Evolutionary conservation across 352 stramenopile genomes (phyloP).

Genomic region (Thraustotheca clavata): DNA sequence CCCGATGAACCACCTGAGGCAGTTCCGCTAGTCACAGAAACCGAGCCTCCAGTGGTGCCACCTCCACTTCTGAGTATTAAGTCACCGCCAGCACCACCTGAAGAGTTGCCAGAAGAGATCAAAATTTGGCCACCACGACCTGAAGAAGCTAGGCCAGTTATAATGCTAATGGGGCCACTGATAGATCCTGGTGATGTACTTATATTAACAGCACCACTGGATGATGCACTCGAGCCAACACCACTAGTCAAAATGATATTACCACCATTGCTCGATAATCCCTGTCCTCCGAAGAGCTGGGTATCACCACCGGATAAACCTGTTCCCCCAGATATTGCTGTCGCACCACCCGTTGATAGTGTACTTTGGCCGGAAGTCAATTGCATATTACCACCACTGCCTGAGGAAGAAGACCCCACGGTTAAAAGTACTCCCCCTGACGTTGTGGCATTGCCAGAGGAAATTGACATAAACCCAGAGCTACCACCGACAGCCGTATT

Average conservation of each 20-base stretch:
- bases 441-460: neutral
- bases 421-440: neutral
- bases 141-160: constrained; percentile 38
- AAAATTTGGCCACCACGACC: constrained; percentile 46
- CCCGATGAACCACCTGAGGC: constrained; percentile 31
- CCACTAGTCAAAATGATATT: constrained; percentile 42
- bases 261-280: constrained; percentile 29
- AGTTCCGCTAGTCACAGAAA: neutral
- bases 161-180: constrained; percentile 51
- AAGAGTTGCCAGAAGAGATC: constrained; percentile 30
- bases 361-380: neutral
- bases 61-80: constrained; percentile 29
- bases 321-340: neutral
- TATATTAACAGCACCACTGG: constrained; percentile 50
- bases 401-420: constrained; percentile 25
- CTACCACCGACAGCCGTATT: neutral
- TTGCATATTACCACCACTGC: constrained; percentile 29
- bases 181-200: constrained; percentile 47
- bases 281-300: constrained; percentile 63
- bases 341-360: neutral
- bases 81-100: constrained; percentile 31
- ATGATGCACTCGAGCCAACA: constrained; percentile 60
- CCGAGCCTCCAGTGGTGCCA: constrained; percentile 14
- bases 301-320: constrained; percentile 39
- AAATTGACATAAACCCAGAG: constrained; percentile 3